Evolutionary conservation across 495 filamentous ascomycete species (phyloP).

Genomic region (Hypoxylon lenormandii): DNA sequence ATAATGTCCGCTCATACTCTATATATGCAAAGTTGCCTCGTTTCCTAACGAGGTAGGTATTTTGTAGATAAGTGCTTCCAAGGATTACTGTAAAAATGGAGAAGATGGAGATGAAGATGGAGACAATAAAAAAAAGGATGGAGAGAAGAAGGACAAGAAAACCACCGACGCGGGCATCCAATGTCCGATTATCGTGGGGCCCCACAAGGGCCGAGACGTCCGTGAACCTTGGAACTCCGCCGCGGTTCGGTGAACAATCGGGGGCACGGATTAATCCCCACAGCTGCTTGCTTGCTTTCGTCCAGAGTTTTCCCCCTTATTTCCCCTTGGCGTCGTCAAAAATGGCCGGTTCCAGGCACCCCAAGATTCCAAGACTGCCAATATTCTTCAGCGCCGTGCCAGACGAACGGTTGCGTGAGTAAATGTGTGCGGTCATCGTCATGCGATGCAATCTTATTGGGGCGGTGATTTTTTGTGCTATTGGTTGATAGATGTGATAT

Average conservation of each 20-base stretch:
- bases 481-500: slow-evolving; percentile 28
- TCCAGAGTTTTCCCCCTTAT: neutral
- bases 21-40: slow-evolving; percentile 37
- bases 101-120: neutral
- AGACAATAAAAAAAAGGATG: too few species aligned
- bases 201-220: slow-evolving; percentile 30
- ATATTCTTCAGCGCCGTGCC: neutral
- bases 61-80: slow-evolving; percentile 7
- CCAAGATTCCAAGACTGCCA: slow-evolving; percentile 1
- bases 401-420: neutral
- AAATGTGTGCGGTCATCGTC: slow-evolving; percentile 15
- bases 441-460: slow-evolving; percentile 21
- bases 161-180: slow-evolving; percentile 24
- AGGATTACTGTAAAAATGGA: slow-evolving; percentile 39
- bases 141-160: slow-evolving; percentile 3
- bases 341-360: neutral
- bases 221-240: slow-evolving; percentile 39
- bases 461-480: slow-evolving; percentile 13
- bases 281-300: too few species aligned
- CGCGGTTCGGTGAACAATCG: slow-evolving; percentile 28
- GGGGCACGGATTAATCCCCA: slow-evolving; percentile 29
- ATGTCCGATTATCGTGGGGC: slow-evolving; percentile 37
- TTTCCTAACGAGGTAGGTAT: slow-evolving; percentile 31
- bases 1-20: slow-evolving; percentile 33
- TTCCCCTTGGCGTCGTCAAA: neutral